A percentile compares a stretch with the other conserved stretches of the same genome.
Evolutionary conservation across 2,329 filamentous ascomycete genomes (phyloP).

Genomic region (Lithohypha guttulata): DNA sequence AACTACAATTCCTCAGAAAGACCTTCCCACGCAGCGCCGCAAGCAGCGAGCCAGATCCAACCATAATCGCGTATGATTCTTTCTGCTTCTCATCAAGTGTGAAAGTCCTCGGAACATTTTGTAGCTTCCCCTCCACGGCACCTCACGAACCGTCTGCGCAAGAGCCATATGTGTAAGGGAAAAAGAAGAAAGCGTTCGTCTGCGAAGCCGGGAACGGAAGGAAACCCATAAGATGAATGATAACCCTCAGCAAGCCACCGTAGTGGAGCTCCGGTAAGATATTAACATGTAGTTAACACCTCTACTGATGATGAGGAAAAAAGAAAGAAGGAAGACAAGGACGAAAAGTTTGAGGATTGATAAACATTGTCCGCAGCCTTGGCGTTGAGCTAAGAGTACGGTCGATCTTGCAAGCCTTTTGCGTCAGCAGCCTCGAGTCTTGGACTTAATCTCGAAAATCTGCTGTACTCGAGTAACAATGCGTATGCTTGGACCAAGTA

Average conservation of each 20-base stretch:
- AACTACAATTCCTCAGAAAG: not conserved
- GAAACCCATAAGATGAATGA: conserved; percentile 37
- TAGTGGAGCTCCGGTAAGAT: conserved; percentile 38
- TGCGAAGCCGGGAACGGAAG: conserved; percentile 42
- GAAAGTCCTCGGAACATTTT: conserved; percentile 16
- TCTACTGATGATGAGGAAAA: conserved; percentile 41
- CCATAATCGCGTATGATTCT: not conserved
- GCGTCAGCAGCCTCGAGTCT: no score
- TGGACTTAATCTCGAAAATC: no score
- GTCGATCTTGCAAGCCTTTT: no score
- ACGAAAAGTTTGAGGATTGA: no score
- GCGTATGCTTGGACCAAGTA: no score
- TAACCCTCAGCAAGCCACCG: conserved; percentile 41
- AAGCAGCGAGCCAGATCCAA: conserved; percentile 5
- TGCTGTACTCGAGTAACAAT: no score
- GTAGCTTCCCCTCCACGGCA: conserved; percentile 40
- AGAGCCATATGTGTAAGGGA: conserved; percentile 32
- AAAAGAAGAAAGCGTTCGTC: conserved; percentile 34
- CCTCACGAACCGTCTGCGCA: conserved; percentile 32
- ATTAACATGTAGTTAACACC: conserved; percentile 41
- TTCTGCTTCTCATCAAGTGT: conserved; percentile 7
- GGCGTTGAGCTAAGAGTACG: no score
- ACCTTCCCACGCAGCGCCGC: conserved; percentile 9
- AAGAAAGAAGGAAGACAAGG: conserved; percentile 27
- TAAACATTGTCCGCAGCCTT: no score